Evolutionary conservation across 2,329 filamentous ascomycete species (phyloP), one percentile per base, ranked within the genome.

Genomic region (Penicillium verrucosum): DNA sequence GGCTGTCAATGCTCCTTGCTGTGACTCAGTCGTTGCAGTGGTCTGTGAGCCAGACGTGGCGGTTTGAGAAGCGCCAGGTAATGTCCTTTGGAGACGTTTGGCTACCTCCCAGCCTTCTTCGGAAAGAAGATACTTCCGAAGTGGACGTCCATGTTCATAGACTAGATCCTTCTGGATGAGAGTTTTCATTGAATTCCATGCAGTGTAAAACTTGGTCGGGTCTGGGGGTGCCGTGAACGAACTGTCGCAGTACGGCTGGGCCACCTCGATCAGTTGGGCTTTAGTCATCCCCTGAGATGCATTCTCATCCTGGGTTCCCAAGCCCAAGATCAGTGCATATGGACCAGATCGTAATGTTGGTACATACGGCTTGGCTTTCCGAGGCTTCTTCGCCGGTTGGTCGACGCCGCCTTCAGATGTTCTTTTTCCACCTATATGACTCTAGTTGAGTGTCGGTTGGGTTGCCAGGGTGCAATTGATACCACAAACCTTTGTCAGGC

Each of bases 101-200:
- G 86, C 89, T 51, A 89, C 84, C 48, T 90, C 87, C 86, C 88
- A 89, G 4, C 90, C 90, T 58, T 90, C 87, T 32, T 92, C 89
- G 0, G 89, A 90, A 36, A 94, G 75, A 2, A 80, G 79, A 68
- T 92, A 94, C 61, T 82, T 84, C 58, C 85, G 82, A 18, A 85
- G 72, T 0, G 89, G 89, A 16, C 87, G 80, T 0, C 89, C 87
- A 51, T 84, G 85, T 63, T 89, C 86, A 55, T 85, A 86, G 0
- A 92, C 88, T 4, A 92, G 75, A 56, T 91, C 88, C 68, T 92
- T 91, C 52, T 85, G 80, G 5, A 86, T 64, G 32, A 94, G 75
- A 0, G 87, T 90, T 68, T 89, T 90, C 82, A 93, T 92, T 1
- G 89, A 91, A 66, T 84, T 88, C 89, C 89, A 94, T 0, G 90